A percentile compares a stretch with the other conserved stretches of the same genome.
Conservation (phyloP, 306 rosid genomes). For the Abrus pulchellus region DNA sequence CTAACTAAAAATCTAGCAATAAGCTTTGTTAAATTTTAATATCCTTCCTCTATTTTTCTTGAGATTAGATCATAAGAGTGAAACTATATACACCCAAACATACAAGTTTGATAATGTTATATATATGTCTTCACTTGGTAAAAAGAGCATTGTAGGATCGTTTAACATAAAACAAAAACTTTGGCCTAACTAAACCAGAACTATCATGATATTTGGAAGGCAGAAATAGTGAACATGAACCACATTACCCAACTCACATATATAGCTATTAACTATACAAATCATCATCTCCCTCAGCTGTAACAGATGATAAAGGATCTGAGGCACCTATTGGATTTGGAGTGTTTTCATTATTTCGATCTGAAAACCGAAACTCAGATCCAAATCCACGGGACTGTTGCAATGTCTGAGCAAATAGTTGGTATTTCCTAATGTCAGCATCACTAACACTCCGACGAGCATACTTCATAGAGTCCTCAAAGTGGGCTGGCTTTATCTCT, state of each 20-base stretch:
- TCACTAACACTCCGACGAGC: slow-evolving; percentile 80
- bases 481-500: slow-evolving; percentile 70
- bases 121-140: background rate
- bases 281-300: slow-evolving; percentile 71
- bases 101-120: background rate
- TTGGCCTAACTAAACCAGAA: slow-evolving; percentile 4
- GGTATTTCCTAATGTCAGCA: slow-evolving; percentile 75
- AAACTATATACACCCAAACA: background rate
- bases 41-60: background rate
- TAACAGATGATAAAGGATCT: slow-evolving; percentile 61
- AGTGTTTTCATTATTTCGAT: slow-evolving; percentile 39
- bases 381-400: slow-evolving; percentile 78
- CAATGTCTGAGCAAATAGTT: slow-evolving; percentile 75
- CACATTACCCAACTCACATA: background rate
- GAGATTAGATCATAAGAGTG: background rate
- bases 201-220: slow-evolving; percentile 7
- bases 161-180: slow-evolving; percentile 28
- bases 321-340: slow-evolving; percentile 56
- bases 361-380: slow-evolving; percentile 64
- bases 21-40: no score
- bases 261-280: slow-evolving; percentile 52
- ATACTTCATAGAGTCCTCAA: slow-evolving; percentile 79
- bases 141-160: background rate
- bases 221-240: slow-evolving; percentile 4
- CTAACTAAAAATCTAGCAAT: no score